phyloP scores from a whole-genome alignment of 306 rosid species.

The Albizia julibrissin region DNA sequence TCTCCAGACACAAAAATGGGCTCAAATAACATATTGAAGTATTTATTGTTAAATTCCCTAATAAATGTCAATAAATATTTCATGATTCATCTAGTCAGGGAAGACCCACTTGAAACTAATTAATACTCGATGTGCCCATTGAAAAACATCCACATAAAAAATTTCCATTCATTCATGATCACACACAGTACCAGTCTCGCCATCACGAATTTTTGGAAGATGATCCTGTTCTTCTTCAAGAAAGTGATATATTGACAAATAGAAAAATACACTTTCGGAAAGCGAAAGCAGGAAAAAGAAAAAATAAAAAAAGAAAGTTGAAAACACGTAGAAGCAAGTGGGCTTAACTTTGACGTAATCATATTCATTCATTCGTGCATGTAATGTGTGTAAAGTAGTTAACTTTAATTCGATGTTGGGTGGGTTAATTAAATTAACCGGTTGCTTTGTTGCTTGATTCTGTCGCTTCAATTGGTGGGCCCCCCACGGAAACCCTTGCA shows the following conservation, averaged over 20 bases:
- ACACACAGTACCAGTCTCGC: background rate
- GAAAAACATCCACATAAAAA: background rate
- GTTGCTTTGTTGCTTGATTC: slow-evolving; percentile 40
- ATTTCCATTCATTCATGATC: background rate
- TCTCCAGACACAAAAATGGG: background rate
- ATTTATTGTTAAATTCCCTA: background rate
- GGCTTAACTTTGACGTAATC: background rate
- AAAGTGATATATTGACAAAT: background rate
- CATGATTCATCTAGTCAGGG: background rate
- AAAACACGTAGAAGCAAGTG: background rate
- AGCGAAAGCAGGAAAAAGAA: background rate
- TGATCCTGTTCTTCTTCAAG: background rate
- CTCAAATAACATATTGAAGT: background rate
- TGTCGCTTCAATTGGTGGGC: slow-evolving; percentile 37
- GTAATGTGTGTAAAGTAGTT: background rate
- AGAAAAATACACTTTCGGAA: background rate
- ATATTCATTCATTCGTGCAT: background rate
- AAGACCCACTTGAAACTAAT: background rate
- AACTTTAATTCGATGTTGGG: slow-evolving; percentile 3
- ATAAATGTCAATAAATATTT: background rate
- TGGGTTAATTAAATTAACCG: background rate
- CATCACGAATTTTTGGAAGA: slow-evolving; percentile 8
- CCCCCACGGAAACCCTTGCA: slow-evolving; percentile 12
- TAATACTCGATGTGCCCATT: background rate
- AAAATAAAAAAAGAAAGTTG: background rate